Base-by-base conservation (phyloP, 2,329 filamentous ascomycete genomes). In the Stromatinia cepivora region DNA sequence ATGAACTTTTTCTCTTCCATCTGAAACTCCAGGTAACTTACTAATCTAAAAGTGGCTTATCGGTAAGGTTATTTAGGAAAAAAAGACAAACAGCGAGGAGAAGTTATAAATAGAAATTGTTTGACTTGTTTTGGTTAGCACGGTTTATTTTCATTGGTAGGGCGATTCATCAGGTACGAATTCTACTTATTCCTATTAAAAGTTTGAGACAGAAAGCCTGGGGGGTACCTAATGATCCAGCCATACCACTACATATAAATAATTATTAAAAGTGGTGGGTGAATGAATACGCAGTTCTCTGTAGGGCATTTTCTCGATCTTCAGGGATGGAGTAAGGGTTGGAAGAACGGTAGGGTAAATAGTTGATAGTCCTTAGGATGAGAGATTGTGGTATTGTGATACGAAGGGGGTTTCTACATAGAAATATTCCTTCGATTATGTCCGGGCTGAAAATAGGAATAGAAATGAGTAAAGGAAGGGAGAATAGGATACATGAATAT, bases 101-200 rank as follows among this genome's bases (percentile, higher is more conserved):
- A 17, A 1, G 57, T 46, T 61, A 61, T 61, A 31, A 61, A 61
- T 61, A 61, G 57, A 61, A n/a, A 52, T 52, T 25, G 7, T 7
- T 17, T 28, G 50, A n/a, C 39, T 13, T 57, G 34, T 13, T n/a
- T n/a, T 34, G 11, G 20, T 36, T 22, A 36, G 31, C 34, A 3
- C 53, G 4, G 31, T 7, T 39, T 4, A 15, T 53, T 17, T 39
- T 36, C 2, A n/a, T 36, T n/a, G 54, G 31, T 57, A 39, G 54
- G 54, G 54, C 34, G 10, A 25, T 58, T 36, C 15, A 42, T 57
- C 31, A 25, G 34, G 54, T 36, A 25, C 34, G 34, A 36, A 57
- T 57, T 36, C 3, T 39, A 36, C 7, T 34, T 56, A 17, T 15
- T 1, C 22, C 34, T 39, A 39, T 39, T 15, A 42, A 22, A 4